These are phyloP conservation scores for Sphagnum fallax DNA, from an alignment of 228 moss, liverwort and hornwort species.

Conservation along the genomic window DNA sequence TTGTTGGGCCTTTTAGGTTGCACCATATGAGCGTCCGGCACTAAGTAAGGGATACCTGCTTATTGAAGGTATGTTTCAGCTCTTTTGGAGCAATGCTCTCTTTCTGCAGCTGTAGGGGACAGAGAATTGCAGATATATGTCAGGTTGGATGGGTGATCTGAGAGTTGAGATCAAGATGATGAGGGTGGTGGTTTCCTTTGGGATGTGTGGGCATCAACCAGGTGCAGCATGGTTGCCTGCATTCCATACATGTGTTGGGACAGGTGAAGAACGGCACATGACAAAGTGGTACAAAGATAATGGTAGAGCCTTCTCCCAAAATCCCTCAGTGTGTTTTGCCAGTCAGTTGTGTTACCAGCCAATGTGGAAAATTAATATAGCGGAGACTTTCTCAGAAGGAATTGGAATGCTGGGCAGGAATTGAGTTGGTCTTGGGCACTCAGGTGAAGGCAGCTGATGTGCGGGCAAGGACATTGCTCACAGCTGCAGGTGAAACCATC, in stretches of 20 bases:
- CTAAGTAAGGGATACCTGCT: slow-evolving; percentile 85
- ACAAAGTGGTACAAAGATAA: slow-evolving; percentile 85
- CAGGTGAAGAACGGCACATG: slow-evolving; percentile 58
- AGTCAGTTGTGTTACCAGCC: too few species aligned
- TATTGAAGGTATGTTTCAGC: slow-evolving; percentile 37
- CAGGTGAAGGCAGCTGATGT: slow-evolving; percentile 63
- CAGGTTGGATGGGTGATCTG: too few species aligned
- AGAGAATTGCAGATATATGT: too few species aligned
- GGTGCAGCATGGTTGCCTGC: slow-evolving; percentile 66
- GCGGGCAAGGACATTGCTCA: slow-evolving; percentile 42
- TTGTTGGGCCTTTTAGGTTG: slow-evolving; percentile 46
- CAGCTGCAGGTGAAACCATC: slow-evolving; percentile 84
- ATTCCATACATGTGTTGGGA: slow-evolving; percentile 91
- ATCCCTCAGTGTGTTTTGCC: neutral
- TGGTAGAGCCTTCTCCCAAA: slow-evolving; percentile 22
- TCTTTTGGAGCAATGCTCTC: neutral
- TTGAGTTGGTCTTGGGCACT: slow-evolving; percentile 82
- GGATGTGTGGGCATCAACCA: slow-evolving; percentile 16
- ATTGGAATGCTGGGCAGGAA: slow-evolving; percentile 39
- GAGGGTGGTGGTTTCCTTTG: too few species aligned
- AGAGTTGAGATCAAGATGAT: too few species aligned
- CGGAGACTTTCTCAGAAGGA: neutral
- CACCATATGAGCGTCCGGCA: slow-evolving; percentile 94
- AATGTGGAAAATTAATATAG: too few species aligned
- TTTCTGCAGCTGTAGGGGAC: neutral